Base-by-base conservation (phyloP, 2,329 filamentous ascomycete species). In the Hymenoscyphus linearis region DNA sequence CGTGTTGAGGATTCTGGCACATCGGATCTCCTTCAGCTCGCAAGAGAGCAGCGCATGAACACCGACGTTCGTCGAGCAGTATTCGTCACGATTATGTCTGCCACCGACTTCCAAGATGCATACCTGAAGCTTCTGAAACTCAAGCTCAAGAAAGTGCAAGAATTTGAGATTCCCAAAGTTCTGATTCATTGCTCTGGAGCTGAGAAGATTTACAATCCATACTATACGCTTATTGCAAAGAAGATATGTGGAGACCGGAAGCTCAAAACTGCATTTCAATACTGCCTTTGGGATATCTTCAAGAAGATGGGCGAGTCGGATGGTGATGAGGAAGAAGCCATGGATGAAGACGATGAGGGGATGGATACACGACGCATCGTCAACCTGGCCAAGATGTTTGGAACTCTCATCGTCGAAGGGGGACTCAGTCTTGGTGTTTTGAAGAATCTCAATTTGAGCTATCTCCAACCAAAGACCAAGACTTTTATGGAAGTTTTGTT, bases 1-100 rank as follows among this genome's bases (percentile, higher is more conserved):
- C 77, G 60, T 73, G 77, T 53, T 35, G 64, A 68, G 40, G 69
- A 72, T 58, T 18, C 61, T 47, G 70, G 66, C 14, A 68, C 67
- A 6, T 66, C 68, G 18, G 72, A 74, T 64, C 69, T 75, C n/a
- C 55, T 68, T 34, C 70, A 71, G 47, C 69, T 75, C 44, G 72
- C 73, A 13, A 68, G 62, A 62, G 70, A 74, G 67, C 75, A 69
- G 62, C 67, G 66, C 36, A 75, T 70, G 72, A 76, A 74, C 37
- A 74, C 72, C 6, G 72, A 74, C 55, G 67, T 74, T 52, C 69
- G 72, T 31, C 69, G 72, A 58, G 90, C 91, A n/a, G 96, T 99
- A 62, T 99, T 99, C 74, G 84, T 96, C 36, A 87, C 92, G 4
- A 86, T 99, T 62, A 89, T 97, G 80, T 93, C 90, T 12, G 90